Base-by-base conservation (phyloP, 257 asterid species). In the Lycium barbarum region DNA sequence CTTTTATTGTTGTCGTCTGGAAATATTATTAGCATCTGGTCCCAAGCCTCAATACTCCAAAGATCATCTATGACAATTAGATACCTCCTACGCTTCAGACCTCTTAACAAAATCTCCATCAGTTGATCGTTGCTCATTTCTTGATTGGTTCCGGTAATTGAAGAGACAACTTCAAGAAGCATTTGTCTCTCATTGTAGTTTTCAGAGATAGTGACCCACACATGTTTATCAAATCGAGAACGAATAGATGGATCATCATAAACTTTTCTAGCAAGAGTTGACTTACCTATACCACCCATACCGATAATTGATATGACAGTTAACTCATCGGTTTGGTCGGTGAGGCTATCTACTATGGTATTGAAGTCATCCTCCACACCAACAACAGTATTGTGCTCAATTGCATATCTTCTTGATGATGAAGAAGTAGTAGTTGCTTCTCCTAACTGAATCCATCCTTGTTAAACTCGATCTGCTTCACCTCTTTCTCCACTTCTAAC, bases 401-500 rank as follows among this genome's bases (percentile, higher is more conserved):
- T 59, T 59, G 11, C 66, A 7, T 7, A n/a, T 11, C 26, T 59
- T 59, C 33, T n/a, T 59, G 66, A 57, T 15, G 20, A 55, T 47
- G 76, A 35, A 10, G 49, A 6, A 36, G 12, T 12, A 4, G 54
- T 40, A 38, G 79, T 11, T 11, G 33, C 33, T 26, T 17, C 47
- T 71, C 26, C 2, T 5, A 12, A 38, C 7, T 71, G 11, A 22
- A 6, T 14, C 26, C 13, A 17, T n/a, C 33, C 4, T 59, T 59
- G 10, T 79, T 54, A 8, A 49, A 72, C 45, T 38, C 47, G 33
- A 26, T 26, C 76, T 84, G 35, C 45, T 13, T 53, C 79, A 80
- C 10, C 83, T 84, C 68, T 62, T 47, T 20, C 87, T 68, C 70
- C 22, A 61, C 79, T 45, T 49, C 47, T 2, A 58, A 57, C 45